Evolutionary conservation across 1,284 basidiomycete genomes (phyloP).

Genomic region (Melampsora abietis-canadensis): DNA sequence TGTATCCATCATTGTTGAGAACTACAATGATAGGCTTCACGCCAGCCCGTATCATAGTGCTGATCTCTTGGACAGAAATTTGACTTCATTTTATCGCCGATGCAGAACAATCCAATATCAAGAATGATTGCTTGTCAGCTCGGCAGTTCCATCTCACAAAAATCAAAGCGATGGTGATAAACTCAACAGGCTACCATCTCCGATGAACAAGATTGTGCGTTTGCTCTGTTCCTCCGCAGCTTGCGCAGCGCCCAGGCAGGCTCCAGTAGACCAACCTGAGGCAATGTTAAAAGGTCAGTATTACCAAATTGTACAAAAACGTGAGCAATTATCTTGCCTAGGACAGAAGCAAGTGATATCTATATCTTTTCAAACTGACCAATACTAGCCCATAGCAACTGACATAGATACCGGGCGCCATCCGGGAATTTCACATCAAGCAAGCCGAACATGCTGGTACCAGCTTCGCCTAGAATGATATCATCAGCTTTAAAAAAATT

Average conservation of each 20-base stretch:
- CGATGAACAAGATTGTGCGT: slow-evolving; percentile 78
- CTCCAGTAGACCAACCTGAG: slow-evolving; percentile 76
- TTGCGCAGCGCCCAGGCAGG: slow-evolving; percentile 66
- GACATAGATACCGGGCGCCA: slow-evolving; percentile 52
- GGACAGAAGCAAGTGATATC: no score
- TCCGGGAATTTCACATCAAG: slow-evolving; percentile 46
- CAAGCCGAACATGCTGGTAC: slow-evolving; percentile 54
- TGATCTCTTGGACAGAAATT: slow-evolving; percentile 61
- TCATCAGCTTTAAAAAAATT: slow-evolving; percentile 69
- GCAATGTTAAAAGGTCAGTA: no score
- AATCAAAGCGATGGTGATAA: background rate
- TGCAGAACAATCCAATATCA: no score
- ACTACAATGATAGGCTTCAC: slow-evolving; percentile 77
- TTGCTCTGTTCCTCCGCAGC: slow-evolving; percentile 65
- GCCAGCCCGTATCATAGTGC: slow-evolving; percentile 68
- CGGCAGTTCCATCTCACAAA: no score
- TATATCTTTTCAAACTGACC: background rate
- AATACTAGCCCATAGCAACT: slow-evolving; percentile 73
- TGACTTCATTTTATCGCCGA: slow-evolving; percentile 52
- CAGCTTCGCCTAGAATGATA: slow-evolving; percentile 79
- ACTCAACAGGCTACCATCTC: slow-evolving; percentile 60
- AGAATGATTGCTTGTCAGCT: no score
- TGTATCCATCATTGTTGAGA: slow-evolving; percentile 84
- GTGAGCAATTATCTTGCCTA: no score
- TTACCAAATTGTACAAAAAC: no score